Evolutionary conservation across 306 rosid species (phyloP).

Genomic region (Glycyrrhiza uralensis): DNA sequence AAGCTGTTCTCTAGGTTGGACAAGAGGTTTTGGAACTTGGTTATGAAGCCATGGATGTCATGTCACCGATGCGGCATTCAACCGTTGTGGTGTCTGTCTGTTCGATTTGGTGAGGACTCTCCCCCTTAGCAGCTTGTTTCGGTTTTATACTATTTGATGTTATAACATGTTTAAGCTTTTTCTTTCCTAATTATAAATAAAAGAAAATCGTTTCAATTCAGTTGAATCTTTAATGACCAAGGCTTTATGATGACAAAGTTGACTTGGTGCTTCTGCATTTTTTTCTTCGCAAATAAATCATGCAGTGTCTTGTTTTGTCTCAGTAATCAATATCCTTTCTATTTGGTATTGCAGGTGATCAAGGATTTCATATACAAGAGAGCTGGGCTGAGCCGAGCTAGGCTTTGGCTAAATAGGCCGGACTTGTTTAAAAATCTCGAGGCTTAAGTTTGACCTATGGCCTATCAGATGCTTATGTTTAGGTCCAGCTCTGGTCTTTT

Average conservation of each 20-base stretch:
- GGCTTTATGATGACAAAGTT: background rate
- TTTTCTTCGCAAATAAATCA: background rate
- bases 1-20: conserved; percentile 46
- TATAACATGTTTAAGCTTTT: too few species aligned
- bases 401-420: too few species aligned
- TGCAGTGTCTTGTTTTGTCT: background rate
- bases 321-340: background rate
- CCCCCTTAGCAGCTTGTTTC: too few species aligned
- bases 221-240: background rate
- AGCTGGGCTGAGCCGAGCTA: too few species aligned
- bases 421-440: too few species aligned
- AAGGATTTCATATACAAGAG: conserved; percentile 42
- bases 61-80: conserved; percentile 70
- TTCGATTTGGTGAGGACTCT: too few species aligned
- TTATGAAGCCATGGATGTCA: conserved; percentile 60
- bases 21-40: conserved; percentile 66
- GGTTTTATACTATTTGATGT: too few species aligned
- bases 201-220: background rate
- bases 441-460: too few species aligned
- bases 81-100: conserved; percentile 5
- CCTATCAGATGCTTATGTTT: too few species aligned
- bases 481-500: too few species aligned
- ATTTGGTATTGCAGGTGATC: conserved; percentile 31
- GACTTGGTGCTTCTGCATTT: background rate
- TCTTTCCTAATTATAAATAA: background rate